Evolutionary conservation across 192 early-diverging fungal species (phyloP).

Genomic region (Phycomyces blakesleeanus): DNA sequence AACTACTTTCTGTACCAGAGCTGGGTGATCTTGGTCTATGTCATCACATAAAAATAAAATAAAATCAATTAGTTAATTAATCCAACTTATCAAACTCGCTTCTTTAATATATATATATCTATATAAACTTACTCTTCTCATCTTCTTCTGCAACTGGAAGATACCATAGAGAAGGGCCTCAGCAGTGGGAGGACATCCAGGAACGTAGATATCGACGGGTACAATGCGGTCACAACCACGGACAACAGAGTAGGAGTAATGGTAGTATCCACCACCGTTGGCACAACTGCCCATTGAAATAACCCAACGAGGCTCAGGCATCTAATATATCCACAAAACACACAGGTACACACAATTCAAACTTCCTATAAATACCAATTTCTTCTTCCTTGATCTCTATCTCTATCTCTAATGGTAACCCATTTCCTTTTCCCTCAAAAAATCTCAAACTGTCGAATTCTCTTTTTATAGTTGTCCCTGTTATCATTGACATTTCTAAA

Average conservation of each 20-base stretch:
- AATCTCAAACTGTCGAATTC: too few relatives aligned
- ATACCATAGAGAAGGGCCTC: slow-evolving; percentile 96
- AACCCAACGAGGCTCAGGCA: slow-evolving; percentile 98
- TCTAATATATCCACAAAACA: slow-evolving; percentile 38
- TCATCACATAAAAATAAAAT: too few relatives aligned
- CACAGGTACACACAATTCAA: background rate
- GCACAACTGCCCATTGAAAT: slow-evolving; percentile 98
- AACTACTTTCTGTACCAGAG: slow-evolving; percentile 78
- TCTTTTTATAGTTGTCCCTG: too few relatives aligned
- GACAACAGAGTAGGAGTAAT: slow-evolving; percentile 95
- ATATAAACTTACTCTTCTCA: slow-evolving; percentile 59
- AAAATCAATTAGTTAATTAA: background rate
- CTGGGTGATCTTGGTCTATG: slow-evolving; percentile 57
- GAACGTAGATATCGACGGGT: slow-evolving; percentile 94
- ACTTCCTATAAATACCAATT: too few relatives aligned
- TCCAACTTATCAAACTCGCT: too few relatives aligned
- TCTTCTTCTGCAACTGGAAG: slow-evolving; percentile 98
- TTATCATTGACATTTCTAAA: background rate
- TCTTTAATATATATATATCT: too few relatives aligned
- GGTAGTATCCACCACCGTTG: slow-evolving; percentile 98
- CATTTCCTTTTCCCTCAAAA: background rate
- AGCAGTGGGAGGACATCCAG: slow-evolving; percentile 95
- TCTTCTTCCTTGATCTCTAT: too few relatives aligned
- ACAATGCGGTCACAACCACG: slow-evolving; percentile 96
- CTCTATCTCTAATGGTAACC: too few relatives aligned